Evolutionary conservation across 2,329 filamentous ascomycete species (phyloP).

Genomic region (Exophiala sideris): DNA sequence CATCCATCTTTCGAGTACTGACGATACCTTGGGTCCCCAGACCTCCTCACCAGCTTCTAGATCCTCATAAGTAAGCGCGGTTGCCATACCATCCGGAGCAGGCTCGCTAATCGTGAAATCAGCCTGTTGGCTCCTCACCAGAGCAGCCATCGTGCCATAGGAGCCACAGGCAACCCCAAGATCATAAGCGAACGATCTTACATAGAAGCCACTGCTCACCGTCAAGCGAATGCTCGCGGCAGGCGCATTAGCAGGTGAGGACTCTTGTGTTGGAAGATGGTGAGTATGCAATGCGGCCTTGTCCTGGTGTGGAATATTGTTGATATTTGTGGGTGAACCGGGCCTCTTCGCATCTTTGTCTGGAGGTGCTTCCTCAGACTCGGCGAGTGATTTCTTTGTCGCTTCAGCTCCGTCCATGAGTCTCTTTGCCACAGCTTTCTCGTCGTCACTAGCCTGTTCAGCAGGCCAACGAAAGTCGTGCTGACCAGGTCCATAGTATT

Average conservation of each 20-base stretch:
- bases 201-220: conserved; percentile 94
- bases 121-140: conserved; percentile 76
- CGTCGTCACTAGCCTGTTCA: conserved; percentile 70
- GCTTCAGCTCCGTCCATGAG: conserved; percentile 43
- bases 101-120: conserved; percentile 54
- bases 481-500: conserved; percentile 77
- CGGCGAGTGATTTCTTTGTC: conserved; percentile 10
- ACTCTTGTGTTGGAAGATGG: conserved; percentile 19
- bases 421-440: conserved; percentile 73
- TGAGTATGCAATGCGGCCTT: conserved; percentile 30
- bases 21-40: conserved; percentile 73
- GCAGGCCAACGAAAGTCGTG: conserved; percentile 77
- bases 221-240: conserved; percentile 84
- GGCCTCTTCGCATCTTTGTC: conserved; percentile 20
- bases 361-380: background rate
- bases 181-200: conserved; percentile 89
- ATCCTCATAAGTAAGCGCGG: conserved; percentile 72
- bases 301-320: conserved; percentile 19
- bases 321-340: conserved; percentile 9
- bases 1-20: conserved; percentile 54
- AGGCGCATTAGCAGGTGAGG: conserved; percentile 46
- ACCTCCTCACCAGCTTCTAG: conserved; percentile 71
- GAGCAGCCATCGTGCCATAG: conserved; percentile 78
- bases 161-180: conserved; percentile 78
- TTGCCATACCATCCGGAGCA: conserved; percentile 44